Base-by-base conservation (phyloP, 208 protist species). In the Trichomonas vaginalis region DNA sequence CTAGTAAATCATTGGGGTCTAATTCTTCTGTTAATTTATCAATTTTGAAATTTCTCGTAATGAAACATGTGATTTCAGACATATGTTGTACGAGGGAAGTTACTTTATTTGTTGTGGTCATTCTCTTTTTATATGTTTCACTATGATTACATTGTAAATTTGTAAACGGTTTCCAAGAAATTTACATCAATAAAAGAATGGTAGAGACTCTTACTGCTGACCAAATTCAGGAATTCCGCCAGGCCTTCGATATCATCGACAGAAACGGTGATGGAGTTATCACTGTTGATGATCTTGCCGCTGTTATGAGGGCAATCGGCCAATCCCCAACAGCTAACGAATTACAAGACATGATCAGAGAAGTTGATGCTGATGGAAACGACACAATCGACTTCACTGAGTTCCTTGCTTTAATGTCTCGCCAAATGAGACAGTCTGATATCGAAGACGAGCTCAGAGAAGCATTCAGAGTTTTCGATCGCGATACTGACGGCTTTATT, bases 321-420 rank as follows among this genome's bases (percentile, higher is more conserved):
- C 95, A 96, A 90, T 80, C 46, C 0, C 95, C 56, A 92, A 96
- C 95, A 80, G 42, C 32, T 39, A 95, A 70, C 79, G 98, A 99
- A 96, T 97, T 99, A 51, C 97, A 98, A 86, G 97, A 98, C 51
- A 99, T 99, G 98, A 98, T 99, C 90, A 97, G 98, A 51, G 98
- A 99, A 96, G 98, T 99, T 0, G 99, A 99, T 96, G 96, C 98
- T 2, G 98, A 99, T 96, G 98, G 98, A 49, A 99, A 99, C 97
- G 99, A 99, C 45, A 98, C 98, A 37, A 99, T 99, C 96, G 99
- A 99, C 96, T 99, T 99, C 96, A 98, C 98, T 14, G 98, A 99
- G 96, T 97, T 97, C 95, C 95, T 97, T 56, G 97, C 97, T 35
- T 90, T 97, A 48, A 97, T 97, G 97, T 96, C 97, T 45, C 95